These are phyloP conservation scores for Torulaspora franciscae DNA, from an alignment of 805 yeast genomes.

Conservation along the genomic window DNA sequence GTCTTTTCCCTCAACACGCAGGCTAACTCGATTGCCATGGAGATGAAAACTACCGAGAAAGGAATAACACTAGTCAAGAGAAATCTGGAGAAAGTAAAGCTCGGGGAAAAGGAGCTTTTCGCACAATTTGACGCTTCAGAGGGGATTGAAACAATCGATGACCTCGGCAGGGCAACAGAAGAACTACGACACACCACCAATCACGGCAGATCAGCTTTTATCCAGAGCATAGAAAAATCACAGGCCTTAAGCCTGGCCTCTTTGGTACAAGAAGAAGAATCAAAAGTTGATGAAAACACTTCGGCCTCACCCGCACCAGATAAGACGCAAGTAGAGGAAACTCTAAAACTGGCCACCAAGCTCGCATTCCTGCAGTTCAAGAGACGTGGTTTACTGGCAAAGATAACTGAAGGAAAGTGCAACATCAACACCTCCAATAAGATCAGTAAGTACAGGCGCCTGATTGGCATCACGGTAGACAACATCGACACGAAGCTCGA, in stretches of 20 bases:
- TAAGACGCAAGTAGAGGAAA: slow-evolving; percentile 17
- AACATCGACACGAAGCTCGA: slow-evolving; percentile 77
- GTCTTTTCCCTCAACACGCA: slow-evolving; percentile 16
- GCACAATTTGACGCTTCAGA: slow-evolving; percentile 7
- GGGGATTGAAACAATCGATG: slow-evolving; percentile 9
- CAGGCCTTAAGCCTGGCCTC: slow-evolving; percentile 60
- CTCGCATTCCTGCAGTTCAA: slow-evolving; percentile 51
- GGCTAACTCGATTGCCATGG: slow-evolving; percentile 15
- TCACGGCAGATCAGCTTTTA: slow-evolving; percentile 12
- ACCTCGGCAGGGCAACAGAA: slow-evolving; percentile 15
- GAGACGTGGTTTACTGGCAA: slow-evolving; percentile 41
- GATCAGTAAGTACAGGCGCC: slow-evolving; percentile 72
- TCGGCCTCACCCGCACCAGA: slow-evolving; percentile 12
- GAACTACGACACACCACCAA: slow-evolving; percentile 8
- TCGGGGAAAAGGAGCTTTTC: slow-evolving; percentile 14
- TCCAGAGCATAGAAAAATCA: slow-evolving; percentile 49
- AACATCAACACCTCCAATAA: slow-evolving; percentile 46
- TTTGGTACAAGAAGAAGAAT: slow-evolving; percentile 53
- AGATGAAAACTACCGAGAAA: slow-evolving; percentile 12
- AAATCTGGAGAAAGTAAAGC: slow-evolving; percentile 10
- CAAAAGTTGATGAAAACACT: slow-evolving; percentile 14
- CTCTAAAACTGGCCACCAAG: slow-evolving; percentile 34
- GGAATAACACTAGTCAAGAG: slow-evolving; percentile 13
- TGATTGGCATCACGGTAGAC: slow-evolving; percentile 73
- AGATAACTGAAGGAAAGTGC: slow-evolving; percentile 47